These are phyloP conservation scores for Auricularia auricula-judae DNA, from an alignment of 768 basidiomycete species.

Conservation along the genomic window DNA sequence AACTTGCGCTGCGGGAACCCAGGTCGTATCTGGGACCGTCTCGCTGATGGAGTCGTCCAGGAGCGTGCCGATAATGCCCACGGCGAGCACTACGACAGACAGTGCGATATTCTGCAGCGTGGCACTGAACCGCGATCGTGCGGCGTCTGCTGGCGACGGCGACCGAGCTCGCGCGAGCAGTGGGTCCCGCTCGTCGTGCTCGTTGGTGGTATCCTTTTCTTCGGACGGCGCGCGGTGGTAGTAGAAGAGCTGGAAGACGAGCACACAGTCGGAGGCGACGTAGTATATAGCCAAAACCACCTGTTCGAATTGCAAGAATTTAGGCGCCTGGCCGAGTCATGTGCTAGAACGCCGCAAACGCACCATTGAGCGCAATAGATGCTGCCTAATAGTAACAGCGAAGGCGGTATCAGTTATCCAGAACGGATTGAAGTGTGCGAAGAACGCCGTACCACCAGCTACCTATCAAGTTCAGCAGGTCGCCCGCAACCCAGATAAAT, in stretches of 20 bases:
- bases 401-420: too few relatives aligned
- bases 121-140: not conserved
- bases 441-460: not conserved
- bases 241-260: not conserved
- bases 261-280: not conserved
- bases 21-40: not conserved
- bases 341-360: not conserved
- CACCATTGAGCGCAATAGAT: not conserved
- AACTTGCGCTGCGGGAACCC: not conserved
- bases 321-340: not conserved
- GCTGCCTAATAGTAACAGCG: not conserved
- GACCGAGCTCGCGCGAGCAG: not conserved
- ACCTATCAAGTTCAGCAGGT: not conserved
- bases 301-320: not conserved
- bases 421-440: too few relatives aligned
- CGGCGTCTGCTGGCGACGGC: not conserved
- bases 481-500: conserved; percentile 25
- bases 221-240: not conserved
- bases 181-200: not conserved
- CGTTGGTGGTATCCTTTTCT: not conserved
- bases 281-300: not conserved
- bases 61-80: not conserved
- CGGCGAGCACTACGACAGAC: not conserved
- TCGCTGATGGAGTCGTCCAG: not conserved
- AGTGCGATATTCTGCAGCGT: not conserved